Evolutionary conservation across 139 green algal genomes (phyloP), one percentile per base, ranked within the genome.

Genomic region (Haematococcus lacustris): DNA sequence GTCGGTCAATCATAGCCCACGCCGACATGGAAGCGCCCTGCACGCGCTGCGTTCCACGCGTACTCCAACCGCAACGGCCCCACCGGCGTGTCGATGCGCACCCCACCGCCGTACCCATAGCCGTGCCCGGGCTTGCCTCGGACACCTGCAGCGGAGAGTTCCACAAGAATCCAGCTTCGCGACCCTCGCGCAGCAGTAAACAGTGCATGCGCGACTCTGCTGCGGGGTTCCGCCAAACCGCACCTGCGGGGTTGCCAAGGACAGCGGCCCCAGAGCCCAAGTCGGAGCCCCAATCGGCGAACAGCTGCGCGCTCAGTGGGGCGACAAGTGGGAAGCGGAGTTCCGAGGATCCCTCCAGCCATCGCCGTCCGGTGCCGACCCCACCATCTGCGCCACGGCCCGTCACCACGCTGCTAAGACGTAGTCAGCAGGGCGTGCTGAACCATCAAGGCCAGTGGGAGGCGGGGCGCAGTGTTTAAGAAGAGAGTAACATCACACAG

Each of bases 61-160:
- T 97, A 98, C 83, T 99, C 95, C 6, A 99, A 80, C 17, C 95
- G 80, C 65, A 99, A 77, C 1, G 96, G 91, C 0, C 94, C 94
- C 59, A 99, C 82, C 2, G 95, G 93, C 0, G 89, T 93, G 70
- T 96, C 92, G 7, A 98, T 71, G 1, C 92, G 74, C 21, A 98
- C 78, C 33, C 95, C 95, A 0, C 66, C 87, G 3, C 95, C 95
- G 43, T 89, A 91, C 4, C 93, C 95, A 67, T 88, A 93, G 1
- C 95, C 95, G 47, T 64, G 87, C 63, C 85, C 76, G 66, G 77
- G 82, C 64, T 81, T 81, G n/a, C 60, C 59, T 3, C 76, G 71
- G 57, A 76, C 67, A 28, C 71, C 75, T 80, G 75, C 38, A 64
- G 1, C 2, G 4, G 34, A 66, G 25, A 13, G 38, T n/a, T 13